Evolutionary conservation across 257 asterid species (phyloP), one percentile per base, ranked within the genome.

Genomic region (Solanum gandarillasii): DNA sequence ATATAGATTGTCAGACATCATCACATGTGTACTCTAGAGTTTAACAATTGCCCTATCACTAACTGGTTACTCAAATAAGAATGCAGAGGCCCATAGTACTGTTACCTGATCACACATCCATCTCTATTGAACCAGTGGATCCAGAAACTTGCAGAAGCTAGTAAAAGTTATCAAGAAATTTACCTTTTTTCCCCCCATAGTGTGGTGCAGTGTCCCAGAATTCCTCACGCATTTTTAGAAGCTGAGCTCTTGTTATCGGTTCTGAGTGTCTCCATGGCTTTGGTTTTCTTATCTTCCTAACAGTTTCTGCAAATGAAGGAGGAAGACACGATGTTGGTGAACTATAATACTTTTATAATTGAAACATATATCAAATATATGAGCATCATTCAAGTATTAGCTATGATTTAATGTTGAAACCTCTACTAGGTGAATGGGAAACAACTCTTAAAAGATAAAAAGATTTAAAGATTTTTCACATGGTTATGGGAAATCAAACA

Each of bases 201-300:
- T 93, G 98, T 21, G 97, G 97, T 34, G 95, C 95, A 88, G 97
- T 94, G 88, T 94, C 97, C 97, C 97, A 94, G 88, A 94, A 94
- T 90, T 94, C 98, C 74, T 93, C 98, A 2, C 98, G 95, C 94
- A 94, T 89, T 89, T 88, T 90, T 72, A 79, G 82, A 31, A 94
- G 92, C 83, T 94, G 96, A 52, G 90, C 96, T 87, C 92, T 88
- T 38, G 98, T 93, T 92, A 94, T 93, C 38, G 93, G 89, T 75
- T 93, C 94, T 32, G 95, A 74, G 86, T 94, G 95, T 90, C 91
- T 94, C 96, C 98, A 94, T 58, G 96, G 91, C 93, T 93, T 94
- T 87, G 96, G 96, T 87, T 94, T 94, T 31, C 93, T 84, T 86
- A 95, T 90, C 92, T 93, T 91, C 93, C 92, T 93, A 34, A 92